Evolutionary conservation across 2,329 filamentous ascomycete species (phyloP), one percentile per base, ranked within the genome.

Genomic region (Gnomoniopsis smithogilvyi): DNA sequence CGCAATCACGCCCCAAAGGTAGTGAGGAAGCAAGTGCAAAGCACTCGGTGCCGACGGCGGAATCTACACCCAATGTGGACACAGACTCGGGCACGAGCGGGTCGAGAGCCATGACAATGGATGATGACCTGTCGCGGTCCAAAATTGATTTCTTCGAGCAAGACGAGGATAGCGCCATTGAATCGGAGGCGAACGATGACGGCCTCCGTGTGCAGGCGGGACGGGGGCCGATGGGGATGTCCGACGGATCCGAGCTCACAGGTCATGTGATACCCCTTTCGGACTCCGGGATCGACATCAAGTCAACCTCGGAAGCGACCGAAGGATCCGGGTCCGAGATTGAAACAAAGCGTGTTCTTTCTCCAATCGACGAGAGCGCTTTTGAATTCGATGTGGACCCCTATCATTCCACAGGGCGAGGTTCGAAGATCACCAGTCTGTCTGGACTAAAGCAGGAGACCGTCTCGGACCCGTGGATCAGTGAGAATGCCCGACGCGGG

Each of bases 121-220:
- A 48, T 36, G 49, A 54, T 21, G 47, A 58, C n/a, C 12, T 58
- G 24, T 58, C 61, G 14, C 38, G 30, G 19, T 58, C 54, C 30
- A 51, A 55, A 24, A 17, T 46, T 7, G 54, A 58, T 22, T 58
- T 34, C n/a, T 46, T 52, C 41, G 51, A 58, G 11, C 54, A 41
- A 36, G 58, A 61, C 22, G 52, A 56, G 19, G 48, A 56, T 3
- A n/a, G 22, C 14, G 43, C 1, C 10, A 30, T 30, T 34, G 41
- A 50, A 10, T 22, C 48, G 17, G 52, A 51, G 14, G 46, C 12
- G 34, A 2, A 17, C 12, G 34, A 22, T 22, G 33, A 34, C 46
- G 36, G 26, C 19, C 30, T 6, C 24, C 17, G 19, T n/a, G 15
- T 47, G 17, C 36, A 33, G 11, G 3, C 38, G 12, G 51, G 30